Evolutionary conservation across 1,284 basidiomycete genomes (phyloP).

Genomic region (Ustilago loliicola): DNA sequence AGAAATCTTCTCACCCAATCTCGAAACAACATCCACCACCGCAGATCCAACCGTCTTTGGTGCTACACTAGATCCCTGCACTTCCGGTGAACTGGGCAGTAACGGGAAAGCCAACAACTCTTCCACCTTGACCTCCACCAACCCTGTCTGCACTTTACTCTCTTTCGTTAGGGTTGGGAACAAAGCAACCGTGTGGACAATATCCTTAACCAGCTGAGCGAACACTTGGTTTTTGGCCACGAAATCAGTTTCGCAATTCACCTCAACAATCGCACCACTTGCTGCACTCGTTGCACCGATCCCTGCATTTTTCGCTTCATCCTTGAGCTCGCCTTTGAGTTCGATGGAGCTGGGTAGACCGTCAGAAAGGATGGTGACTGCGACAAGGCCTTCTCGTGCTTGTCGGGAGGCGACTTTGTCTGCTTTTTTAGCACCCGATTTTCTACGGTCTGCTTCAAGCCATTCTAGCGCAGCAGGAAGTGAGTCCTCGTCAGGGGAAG

Average conservation of each 20-base stretch:
- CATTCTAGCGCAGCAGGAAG: constrained; percentile 81
- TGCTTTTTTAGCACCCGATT: constrained; percentile 82
- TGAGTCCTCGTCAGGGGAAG: constrained; percentile 76
- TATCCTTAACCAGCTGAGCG: constrained; percentile 80
- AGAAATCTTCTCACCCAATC: constrained; percentile 89
- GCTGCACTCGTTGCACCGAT: constrained; percentile 50
- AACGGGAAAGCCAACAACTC: constrained; percentile 69
- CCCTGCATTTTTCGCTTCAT: constrained; percentile 69
- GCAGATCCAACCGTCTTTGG: constrained; percentile 78
- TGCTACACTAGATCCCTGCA: constrained; percentile 67
- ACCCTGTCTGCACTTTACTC: neutral
- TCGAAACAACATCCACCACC: constrained; percentile 83
- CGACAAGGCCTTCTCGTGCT: constrained; percentile 84
- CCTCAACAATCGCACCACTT: constrained; percentile 87
- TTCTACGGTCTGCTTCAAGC: constrained; percentile 81
- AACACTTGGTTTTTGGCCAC: constrained; percentile 91
- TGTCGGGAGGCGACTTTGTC: constrained; percentile 83
- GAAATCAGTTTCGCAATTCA: constrained; percentile 98
- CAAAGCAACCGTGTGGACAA: constrained; percentile 88
- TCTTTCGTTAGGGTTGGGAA: constrained; percentile 74
- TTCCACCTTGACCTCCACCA: constrained; percentile 47
- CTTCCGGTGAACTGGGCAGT: constrained; percentile 46
- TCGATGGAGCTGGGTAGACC: constrained; percentile 70
- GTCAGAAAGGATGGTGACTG: constrained; percentile 79
- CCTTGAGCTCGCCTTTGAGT: constrained; percentile 41